phyloP scores from a whole-genome alignment of 2,329 filamentous ascomycete species.

The Albifimbria verrucaria region DNA sequence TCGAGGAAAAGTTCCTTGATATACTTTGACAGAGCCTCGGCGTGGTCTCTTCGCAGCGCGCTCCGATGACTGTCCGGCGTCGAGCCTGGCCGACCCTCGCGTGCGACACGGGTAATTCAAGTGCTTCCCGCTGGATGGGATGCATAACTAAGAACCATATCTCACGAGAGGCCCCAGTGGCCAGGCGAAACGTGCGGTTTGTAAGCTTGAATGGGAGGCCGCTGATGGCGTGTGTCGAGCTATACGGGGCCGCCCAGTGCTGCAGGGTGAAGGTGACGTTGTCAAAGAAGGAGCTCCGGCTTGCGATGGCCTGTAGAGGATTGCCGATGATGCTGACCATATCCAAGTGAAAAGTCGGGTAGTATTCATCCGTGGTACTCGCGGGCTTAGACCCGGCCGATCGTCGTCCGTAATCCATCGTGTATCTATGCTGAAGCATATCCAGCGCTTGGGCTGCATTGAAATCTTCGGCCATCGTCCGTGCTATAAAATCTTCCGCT shows the following conservation, averaged over 20 bases:
- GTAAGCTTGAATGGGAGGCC: neutral
- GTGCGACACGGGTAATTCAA: neutral
- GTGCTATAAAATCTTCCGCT: neutral
- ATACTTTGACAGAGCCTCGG: neutral
- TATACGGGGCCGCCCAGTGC: conserved; percentile 2
- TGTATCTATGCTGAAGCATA: neutral
- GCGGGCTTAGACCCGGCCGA: neutral
- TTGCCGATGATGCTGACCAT: neutral
- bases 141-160: conserved; percentile 6
- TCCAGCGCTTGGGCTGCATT: neutral
- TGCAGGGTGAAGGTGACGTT: neutral
- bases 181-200: conserved; percentile 3
- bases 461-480: neutral
- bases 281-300: neutral
- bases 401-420: conserved; percentile 3
- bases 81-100: neutral
- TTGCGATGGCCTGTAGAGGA: neutral
- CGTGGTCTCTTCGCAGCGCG: neutral
- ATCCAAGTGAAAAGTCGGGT: neutral
- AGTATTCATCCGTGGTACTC: neutral
- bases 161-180: neutral
- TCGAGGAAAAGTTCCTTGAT: neutral
- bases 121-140: neutral
- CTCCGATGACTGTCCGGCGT: neutral
- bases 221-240: conserved; percentile 1